Conservation (phyloP, 495 filamentous ascomycete species). For the Penicillium lagena region DNA sequence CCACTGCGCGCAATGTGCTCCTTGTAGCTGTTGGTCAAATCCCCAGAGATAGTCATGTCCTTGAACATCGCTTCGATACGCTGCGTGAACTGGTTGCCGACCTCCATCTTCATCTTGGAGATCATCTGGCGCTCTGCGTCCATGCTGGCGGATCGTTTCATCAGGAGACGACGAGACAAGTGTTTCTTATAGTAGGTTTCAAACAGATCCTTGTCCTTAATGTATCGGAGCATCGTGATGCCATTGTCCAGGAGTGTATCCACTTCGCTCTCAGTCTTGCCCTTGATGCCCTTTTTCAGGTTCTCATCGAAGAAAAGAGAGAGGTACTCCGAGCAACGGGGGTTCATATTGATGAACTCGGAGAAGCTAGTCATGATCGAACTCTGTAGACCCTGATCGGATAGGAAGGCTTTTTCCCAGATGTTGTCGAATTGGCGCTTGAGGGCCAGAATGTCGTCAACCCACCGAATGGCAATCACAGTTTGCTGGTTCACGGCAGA, state of each 20-base stretch:
- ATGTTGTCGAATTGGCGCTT: conserved; percentile 88
- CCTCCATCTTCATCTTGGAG: conserved; percentile 87
- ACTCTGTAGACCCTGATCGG: conserved; percentile 73
- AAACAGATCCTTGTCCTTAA: conserved; percentile 91
- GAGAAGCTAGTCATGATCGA: conserved; percentile 78
- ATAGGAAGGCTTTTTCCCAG: conserved; percentile 59
- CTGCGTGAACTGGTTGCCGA: conserved; percentile 87
- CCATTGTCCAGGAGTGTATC: conserved; percentile 85
- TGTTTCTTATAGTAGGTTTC: conserved; percentile 99
- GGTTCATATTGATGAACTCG: conserved; percentile 85
- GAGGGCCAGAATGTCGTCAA: conserved; percentile 77
- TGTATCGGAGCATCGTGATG: conserved; percentile 76
- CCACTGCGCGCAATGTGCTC: conserved; percentile 57
- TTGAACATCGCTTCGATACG: conserved; percentile 98
- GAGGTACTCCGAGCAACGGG: conserved; percentile 79
- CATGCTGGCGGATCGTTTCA: conserved; percentile 78
- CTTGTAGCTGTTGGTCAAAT: conserved; percentile 71
- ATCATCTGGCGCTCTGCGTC: conserved; percentile 96
- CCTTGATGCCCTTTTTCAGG: conserved; percentile 87
- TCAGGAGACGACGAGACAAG: conserved; percentile 75
- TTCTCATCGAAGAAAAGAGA: conserved; percentile 98
- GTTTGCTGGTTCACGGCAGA: conserved; percentile 57
- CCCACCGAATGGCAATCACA: conserved; percentile 85
- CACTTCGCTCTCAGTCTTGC: conserved; percentile 86
- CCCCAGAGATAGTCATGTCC: conserved; percentile 87